Evolutionary conservation across 208 protist species (phyloP).

Genomic region (Baffinella frigidus): DNA sequence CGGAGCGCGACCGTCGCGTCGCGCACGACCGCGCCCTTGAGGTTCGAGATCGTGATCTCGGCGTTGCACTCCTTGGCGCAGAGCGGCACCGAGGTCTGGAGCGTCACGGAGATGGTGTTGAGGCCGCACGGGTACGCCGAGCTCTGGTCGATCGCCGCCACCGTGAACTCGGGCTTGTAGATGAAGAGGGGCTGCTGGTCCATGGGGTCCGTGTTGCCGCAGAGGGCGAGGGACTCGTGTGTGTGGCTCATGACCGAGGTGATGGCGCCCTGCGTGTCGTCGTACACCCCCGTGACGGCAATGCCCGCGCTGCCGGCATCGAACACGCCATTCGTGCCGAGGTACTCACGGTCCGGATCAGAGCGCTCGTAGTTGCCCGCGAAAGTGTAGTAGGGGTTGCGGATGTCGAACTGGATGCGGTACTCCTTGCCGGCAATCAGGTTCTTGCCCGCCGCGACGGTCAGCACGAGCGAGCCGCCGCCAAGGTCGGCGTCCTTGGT

Average conservation of each 20-base stretch:
- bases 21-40: background rate
- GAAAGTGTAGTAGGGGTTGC: background rate
- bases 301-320: background rate
- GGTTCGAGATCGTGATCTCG: background rate
- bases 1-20: background rate
- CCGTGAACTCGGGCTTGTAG: background rate
- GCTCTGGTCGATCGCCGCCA: background rate
- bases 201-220: background rate
- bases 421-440: background rate
- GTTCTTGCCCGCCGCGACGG: background rate
- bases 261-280: background rate
- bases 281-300: background rate
- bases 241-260: too few species aligned
- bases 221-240: background rate
- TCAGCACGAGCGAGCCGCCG: background rate
- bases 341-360: background rate
- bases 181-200: slow-evolving; percentile 11
- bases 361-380: background rate
- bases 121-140: background rate
- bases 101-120: background rate
- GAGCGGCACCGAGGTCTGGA: background rate
- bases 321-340: background rate
- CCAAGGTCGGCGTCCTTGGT: background rate
- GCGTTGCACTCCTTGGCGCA: background rate
- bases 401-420: background rate